phyloP scores from a whole-genome alignment of 1,284 basidiomycete genomes.

The Hymenochaete sp. region DNA sequence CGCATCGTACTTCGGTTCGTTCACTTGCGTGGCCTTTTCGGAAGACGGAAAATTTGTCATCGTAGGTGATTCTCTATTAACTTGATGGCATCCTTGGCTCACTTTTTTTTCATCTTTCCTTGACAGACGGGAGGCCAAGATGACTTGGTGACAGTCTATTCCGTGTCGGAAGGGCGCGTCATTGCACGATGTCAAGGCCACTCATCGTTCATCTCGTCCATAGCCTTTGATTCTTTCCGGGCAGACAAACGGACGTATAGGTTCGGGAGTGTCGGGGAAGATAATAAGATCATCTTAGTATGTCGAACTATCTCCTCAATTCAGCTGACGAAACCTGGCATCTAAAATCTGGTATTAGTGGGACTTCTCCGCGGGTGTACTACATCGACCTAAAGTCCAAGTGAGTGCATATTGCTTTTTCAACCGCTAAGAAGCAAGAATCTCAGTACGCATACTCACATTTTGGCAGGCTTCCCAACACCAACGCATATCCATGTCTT shows the following conservation, averaged over 20 bases:
- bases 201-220: constrained; percentile 82
- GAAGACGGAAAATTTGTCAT: constrained; percentile 90
- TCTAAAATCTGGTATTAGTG: constrained; percentile 46
- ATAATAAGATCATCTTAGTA: constrained; percentile 85
- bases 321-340: constrained; percentile 5
- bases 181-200: constrained; percentile 97
- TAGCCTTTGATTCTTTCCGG: constrained; percentile 83
- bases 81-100: not conserved
- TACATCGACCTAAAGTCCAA: constrained; percentile 62
- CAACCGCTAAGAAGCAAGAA: no score
- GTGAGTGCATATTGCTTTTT: constrained; percentile 24
- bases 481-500: constrained; percentile 65
- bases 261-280: constrained; percentile 89
- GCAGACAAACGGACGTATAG: constrained; percentile 84
- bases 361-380: constrained; percentile 80
- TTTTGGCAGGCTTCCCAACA: constrained; percentile 45
- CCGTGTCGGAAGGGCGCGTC: constrained; percentile 84
- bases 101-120: not conserved
- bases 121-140: constrained; percentile 79
- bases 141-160: constrained; percentile 88
- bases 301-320: constrained; percentile 20
- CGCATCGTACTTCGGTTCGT: constrained; percentile 83
- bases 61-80: constrained; percentile 34
- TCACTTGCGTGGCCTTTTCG: constrained; percentile 89
- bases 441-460: not conserved